Evolutionary conservation across 2,329 filamentous ascomycete genomes (phyloP).

Genomic region (Aspergillus brasiliensis): DNA sequence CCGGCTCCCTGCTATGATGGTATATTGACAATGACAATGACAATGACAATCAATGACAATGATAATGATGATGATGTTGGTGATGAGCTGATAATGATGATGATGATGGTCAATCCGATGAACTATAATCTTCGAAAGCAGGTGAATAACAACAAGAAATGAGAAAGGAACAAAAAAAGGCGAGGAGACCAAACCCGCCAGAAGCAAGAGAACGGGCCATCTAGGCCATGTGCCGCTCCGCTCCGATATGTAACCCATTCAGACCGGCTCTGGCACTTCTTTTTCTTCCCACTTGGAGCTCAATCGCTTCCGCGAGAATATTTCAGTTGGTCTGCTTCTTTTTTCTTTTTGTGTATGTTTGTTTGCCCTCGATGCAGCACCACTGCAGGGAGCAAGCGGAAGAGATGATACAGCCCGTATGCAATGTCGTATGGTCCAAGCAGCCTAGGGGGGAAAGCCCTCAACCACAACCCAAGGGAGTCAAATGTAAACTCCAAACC

Average conservation of each 20-base stretch:
- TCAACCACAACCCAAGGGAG: neutral
- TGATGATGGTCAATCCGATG: constrained; percentile 23
- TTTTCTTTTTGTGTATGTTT: neutral
- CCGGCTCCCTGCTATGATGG: constrained; percentile 33
- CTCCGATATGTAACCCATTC: constrained; percentile 9
- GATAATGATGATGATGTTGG: constrained; percentile 14
- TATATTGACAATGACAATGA: constrained; percentile 30
- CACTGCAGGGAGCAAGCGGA: neutral
- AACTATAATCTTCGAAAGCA: constrained; percentile 21
- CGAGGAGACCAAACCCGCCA: constrained; percentile 4
- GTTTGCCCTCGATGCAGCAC: neutral
- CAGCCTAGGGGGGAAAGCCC: neutral
- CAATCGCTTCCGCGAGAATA: neutral
- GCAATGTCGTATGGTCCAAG: neutral
- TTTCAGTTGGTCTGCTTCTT: constrained; percentile 1
- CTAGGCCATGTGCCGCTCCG: neutral
- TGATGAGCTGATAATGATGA: constrained; percentile 11
- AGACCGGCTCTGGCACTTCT: constrained; percentile 9
- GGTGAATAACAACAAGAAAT: constrained; percentile 10
- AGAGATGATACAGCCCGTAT: neutral
- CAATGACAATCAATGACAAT: constrained; percentile 12
- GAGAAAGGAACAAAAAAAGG: constrained; percentile 12
- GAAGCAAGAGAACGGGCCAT: neutral
- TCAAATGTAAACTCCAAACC: neutral
- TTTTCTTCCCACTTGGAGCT: constrained; percentile 4